Evolutionary conservation across 1,284 basidiomycete genomes (phyloP), one percentile per base, ranked within the genome.

Genomic region (Ganoderma sp.): DNA sequence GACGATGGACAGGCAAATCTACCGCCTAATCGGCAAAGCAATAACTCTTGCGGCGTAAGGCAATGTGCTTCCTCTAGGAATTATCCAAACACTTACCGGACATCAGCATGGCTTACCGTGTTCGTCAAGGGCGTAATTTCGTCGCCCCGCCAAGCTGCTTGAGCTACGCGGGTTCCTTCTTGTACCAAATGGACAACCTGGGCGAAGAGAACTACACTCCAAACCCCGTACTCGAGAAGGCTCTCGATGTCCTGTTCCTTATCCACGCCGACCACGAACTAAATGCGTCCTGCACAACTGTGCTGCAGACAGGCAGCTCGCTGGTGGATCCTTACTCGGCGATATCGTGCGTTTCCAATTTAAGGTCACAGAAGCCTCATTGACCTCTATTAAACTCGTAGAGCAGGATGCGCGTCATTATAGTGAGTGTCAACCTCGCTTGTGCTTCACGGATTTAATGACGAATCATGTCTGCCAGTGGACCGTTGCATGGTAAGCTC

Each of bases 1-100:
- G 39, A 84, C 87, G 57, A 93, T 96, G 90, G 95, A 96, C 79
- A 94, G 93, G 81, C 95, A 96, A 77, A 96, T 96, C 63, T 94
- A 90, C 79, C 84, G 95, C 67, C 79, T 96, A 3, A 91, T 96
- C 66, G 94, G 94, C 22, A 96, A 96, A 77, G 90, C 92, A 14
- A 94, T 92, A 1, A 95, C 94, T 0, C 83, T 96, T 32, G 94
- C 94, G 71, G 92, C 95, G 88, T 92, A 73, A 71, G 89, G 12
- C 12, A 14, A 82, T 5, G 10, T 25, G 37, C 42, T 12, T 12
- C 34, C 9, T 63, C 2, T 7, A 17, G 5, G 9, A 2, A 37
- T 32, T 17, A 34, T 8, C 2, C n/a, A 25, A 6, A 66, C n/a
- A 22, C 39, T 65, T 6, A 69, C 61, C 10, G 9, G 14, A 34